phyloP scores from a whole-genome alignment of 2,329 filamentous ascomycete species.

The Domatiomyces catenatus region DNA sequence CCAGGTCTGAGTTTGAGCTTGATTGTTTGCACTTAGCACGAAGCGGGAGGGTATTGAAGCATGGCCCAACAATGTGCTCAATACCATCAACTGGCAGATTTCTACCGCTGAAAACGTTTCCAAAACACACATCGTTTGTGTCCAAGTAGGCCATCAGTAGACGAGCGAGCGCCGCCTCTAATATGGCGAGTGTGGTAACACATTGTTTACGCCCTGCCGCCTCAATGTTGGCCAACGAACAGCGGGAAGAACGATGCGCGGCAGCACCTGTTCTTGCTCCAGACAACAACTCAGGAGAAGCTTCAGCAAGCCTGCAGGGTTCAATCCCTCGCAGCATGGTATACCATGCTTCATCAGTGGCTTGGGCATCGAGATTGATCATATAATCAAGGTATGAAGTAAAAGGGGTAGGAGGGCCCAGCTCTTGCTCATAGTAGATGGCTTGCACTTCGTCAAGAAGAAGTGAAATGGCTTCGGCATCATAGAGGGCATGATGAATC shows the following conservation, averaged over 20 bases:
- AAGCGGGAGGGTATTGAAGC: conserved; percentile 77
- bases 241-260: background rate
- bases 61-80: conserved; percentile 65
- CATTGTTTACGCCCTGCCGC: conserved; percentile 32
- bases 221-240: conserved; percentile 3
- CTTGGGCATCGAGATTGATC: conserved; percentile 31
- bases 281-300: background rate
- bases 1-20: conserved; percentile 40
- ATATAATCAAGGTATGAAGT: conserved; percentile 49
- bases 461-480: conserved; percentile 58
- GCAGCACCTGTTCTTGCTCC: background rate
- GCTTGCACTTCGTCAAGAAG: conserved; percentile 57
- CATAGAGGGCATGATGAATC: conserved; percentile 74
- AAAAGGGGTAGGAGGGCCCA: conserved; percentile 42
- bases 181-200: conserved; percentile 50
- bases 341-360: conserved; percentile 52
- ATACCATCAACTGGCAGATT: conserved; percentile 50
- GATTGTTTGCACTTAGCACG: conserved; percentile 39
- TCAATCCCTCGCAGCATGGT: conserved; percentile 27
- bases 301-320: conserved; percentile 4
- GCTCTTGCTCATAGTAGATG: conserved; percentile 31
- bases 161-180: conserved; percentile 59
- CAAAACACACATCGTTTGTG: conserved; percentile 61
- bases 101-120: conserved; percentile 69
- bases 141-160: conserved; percentile 43